These are phyloP conservation scores for Tuber calosporum DNA, from an alignment of 495 filamentous ascomycete genomes.

Conservation along the genomic window DNA sequence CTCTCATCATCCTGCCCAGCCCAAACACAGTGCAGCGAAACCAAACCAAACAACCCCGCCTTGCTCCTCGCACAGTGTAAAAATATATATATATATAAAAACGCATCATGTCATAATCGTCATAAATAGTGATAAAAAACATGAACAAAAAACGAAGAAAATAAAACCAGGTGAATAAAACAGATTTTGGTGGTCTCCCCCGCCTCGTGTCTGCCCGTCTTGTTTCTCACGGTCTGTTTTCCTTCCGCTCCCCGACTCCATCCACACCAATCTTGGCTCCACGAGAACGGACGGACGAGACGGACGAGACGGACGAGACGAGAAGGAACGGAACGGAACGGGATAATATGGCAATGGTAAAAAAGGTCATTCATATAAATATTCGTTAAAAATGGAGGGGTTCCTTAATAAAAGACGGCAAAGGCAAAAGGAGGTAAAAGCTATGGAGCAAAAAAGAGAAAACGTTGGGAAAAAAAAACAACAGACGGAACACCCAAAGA, in stretches of 20 bases:
- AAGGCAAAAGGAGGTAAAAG: not conserved
- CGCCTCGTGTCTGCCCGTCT: not conserved
- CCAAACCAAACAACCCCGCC: constrained; percentile 1
- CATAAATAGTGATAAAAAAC: not conserved
- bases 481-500: constrained; percentile 31
- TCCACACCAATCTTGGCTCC: not conserved
- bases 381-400: constrained; percentile 6
- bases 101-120: not conserved
- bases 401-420: not conserved
- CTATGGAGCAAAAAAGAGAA: not conserved
- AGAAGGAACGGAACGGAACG: not conserved
- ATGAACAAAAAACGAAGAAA: not conserved
- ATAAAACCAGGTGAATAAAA: not conserved
- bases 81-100: too few species aligned
- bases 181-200: not conserved
- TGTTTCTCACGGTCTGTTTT: not conserved
- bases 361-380: constrained; percentile 7
- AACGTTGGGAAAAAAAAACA: not conserved
- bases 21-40: not conserved
- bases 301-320: constrained; percentile 5
- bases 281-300: constrained; percentile 1
- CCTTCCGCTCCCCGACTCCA: not conserved
- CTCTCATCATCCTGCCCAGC: not conserved
- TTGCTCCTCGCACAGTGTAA: not conserved
- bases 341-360: constrained; percentile 4